Percentiles rank a stretch among this genome's conserved stretches.
Conservation (phyloP, 1,284 basidiomycete species). For the Garcileccinum viscosum region DNA sequence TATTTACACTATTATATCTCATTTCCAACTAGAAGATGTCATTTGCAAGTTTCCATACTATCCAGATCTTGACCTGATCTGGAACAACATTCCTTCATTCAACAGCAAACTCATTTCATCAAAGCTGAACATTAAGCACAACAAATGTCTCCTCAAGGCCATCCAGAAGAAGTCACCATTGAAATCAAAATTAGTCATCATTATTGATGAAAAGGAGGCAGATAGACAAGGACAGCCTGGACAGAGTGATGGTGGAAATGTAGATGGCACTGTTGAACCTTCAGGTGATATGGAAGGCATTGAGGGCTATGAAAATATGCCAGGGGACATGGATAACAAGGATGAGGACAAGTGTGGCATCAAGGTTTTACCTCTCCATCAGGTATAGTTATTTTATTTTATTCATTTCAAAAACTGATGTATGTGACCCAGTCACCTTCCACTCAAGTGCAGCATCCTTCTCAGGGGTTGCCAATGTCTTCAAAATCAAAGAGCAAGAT, state of each 20-base stretch:
- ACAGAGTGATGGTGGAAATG: too few species aligned
- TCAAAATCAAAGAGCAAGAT: not conserved
- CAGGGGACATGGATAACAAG: not conserved
- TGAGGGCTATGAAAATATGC: not conserved
- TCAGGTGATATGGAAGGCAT: not conserved
- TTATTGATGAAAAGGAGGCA: too few species aligned
- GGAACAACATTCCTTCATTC: constrained; percentile 13
- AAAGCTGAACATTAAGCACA: constrained; percentile 5
- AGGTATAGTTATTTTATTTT: not conserved
- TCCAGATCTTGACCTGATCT: constrained; percentile 9
- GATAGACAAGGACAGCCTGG: too few species aligned
- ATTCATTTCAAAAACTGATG: not conserved
- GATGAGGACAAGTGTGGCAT: too few species aligned
- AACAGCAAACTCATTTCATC: constrained; percentile 10
- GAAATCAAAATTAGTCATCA: too few species aligned
- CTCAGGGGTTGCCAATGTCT: not conserved
- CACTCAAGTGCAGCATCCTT: not conserved
- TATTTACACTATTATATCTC: not conserved
- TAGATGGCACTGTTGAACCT: too few species aligned
- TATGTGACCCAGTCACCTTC: not conserved
- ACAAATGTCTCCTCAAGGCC: not conserved
- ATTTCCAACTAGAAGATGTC: constrained; percentile 2
- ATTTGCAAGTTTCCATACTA: constrained; percentile 13
- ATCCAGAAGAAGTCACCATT: not conserved
- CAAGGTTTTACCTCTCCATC: not conserved